phyloP scores from a whole-genome alignment of 1,284 basidiomycete species.

The Tylopilus orsonianus region DNA sequence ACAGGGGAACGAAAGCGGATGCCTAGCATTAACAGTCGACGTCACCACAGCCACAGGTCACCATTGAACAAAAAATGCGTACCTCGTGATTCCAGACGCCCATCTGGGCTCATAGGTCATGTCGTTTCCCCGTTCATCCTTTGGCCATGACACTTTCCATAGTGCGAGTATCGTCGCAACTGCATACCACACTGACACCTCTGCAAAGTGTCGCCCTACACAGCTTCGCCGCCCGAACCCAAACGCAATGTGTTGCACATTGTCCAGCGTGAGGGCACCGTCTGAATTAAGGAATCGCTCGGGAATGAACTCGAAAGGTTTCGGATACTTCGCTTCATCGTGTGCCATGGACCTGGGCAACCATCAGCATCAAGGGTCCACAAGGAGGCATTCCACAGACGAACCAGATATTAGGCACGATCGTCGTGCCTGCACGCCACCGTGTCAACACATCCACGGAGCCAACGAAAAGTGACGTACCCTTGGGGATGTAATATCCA shows the following conservation, averaged over 20 bases:
- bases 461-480: not conserved
- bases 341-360: slow-evolving; percentile 17
- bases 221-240: slow-evolving; percentile 23
- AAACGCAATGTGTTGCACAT: slow-evolving; percentile 9
- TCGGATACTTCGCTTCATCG: slow-evolving; percentile 13
- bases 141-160: slow-evolving; percentile 17
- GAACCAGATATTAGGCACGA: slow-evolving; percentile 18
- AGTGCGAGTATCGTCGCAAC: slow-evolving; percentile 16
- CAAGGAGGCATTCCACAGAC: not conserved
- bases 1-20: slow-evolving; percentile 17
- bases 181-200: slow-evolving; percentile 13
- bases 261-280: slow-evolving; percentile 18
- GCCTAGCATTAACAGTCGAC: slow-evolving; percentile 1
- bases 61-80: not conserved
- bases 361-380: not conserved
- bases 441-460: not conserved
- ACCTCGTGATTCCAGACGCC: slow-evolving; percentile 15
- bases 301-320: slow-evolving; percentile 17
- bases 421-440: slow-evolving; percentile 5
- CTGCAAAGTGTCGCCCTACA: slow-evolving; percentile 16
- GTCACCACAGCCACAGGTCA: not conserved
- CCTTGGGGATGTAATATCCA: slow-evolving; percentile 18
- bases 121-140: slow-evolving; percentile 11
- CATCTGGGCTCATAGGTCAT: slow-evolving; percentile 9
- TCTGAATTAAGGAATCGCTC: slow-evolving; percentile 19